Evolutionary conservation across 2,329 filamentous ascomycete genomes (phyloP), one percentile per base, ranked within the genome.

Genomic region (Xylaria arbuscula): DNA sequence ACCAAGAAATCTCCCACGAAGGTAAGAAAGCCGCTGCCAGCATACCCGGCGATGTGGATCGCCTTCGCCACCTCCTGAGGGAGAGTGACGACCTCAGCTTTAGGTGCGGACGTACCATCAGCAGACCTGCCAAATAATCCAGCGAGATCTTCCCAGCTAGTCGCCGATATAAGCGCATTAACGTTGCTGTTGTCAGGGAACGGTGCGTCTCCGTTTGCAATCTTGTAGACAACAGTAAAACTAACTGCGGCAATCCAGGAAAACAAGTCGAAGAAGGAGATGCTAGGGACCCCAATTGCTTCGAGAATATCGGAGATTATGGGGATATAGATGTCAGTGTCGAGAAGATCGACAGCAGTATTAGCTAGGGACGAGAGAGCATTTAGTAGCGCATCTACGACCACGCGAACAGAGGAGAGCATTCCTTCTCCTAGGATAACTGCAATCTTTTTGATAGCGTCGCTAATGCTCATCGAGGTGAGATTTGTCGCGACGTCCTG

Each of bases 221-320:
- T 54, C 62, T 62, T 65, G 17, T 65, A 65, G 22, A 65, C 55
- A 11, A 65, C n/a, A 38, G 62, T 65, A 22, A 54, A 65, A 17
- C 62, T 53, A 8, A 59, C 55, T 9, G 55, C 62, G 9, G 24
- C 36, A 38, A 65, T 65, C 62, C 55, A 59, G 1, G 36, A 32
- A 55, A 54, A 54, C 36, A 54, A 17, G 24, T 54, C 24, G 24
- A 59, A 59, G 11, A 32, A 65, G 24, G 62, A 65, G 13, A 65
- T 54, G 38, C 59, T 62, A 48, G 59, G 59, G 9, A 62, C 15
- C 34, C 59, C 59, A 22, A 54, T 62, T 34, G 13, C 4, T 5
- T 62, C 59, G 22, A 64, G 40, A 28, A 64, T 57, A 1, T 64
- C 61, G n/a, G 53, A 64, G 38, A 57, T 51, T 32, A 57, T 57